Base-by-base conservation (phyloP, 495 filamentous ascomycete species). In the Niebla homalea region DNA sequence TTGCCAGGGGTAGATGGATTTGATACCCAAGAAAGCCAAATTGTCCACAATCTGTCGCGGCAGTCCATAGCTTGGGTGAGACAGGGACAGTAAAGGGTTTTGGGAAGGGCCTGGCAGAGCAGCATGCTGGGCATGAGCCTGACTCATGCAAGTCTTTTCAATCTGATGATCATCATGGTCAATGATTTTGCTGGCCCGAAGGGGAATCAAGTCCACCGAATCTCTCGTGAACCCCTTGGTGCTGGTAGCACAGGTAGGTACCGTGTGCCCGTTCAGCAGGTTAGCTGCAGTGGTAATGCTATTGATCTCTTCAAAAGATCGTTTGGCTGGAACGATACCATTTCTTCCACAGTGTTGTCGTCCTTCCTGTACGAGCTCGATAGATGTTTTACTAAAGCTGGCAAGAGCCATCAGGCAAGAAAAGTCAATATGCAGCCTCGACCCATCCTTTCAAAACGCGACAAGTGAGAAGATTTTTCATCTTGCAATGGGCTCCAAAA, bases 1-100 rank as follows among this genome's bases (percentile, higher is more conserved):
- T 64, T 90, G 86, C 86, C 86, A 90, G 2, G 81, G 78, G 58
- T 89, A 89, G 52, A 89, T 89, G 48, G 64, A 71, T 21, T 66
- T 71, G 38, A 90, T 80, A 5, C 84, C 84, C 26, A 80, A 64
- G 0, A 65, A 62, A 15, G 70, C 71, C 55, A 89, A 78, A 58
- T 89, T 89, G 21, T 67, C 64, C 3, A 85, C 77, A 3, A 88
- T 66, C 4, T 70, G 56, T 4, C 64, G 54, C 25, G 81, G 77
- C 18, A 92, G 66, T 3, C 73, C 78, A 65, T 89, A 92, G 43
- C 65, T 68, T 1, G 73, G 71, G 59, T 89, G 77, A 2, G 75
- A 69, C 37, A 88, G 66, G 2, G 70, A 79, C 16, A 85, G 68
- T 46, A 80, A 65, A 14, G 79, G 77, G 52, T 85, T 78, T 46